Evolutionary conservation across 176 grass and related monocot genomes (phyloP).

Genomic region (Oropetium thomaeum): DNA sequence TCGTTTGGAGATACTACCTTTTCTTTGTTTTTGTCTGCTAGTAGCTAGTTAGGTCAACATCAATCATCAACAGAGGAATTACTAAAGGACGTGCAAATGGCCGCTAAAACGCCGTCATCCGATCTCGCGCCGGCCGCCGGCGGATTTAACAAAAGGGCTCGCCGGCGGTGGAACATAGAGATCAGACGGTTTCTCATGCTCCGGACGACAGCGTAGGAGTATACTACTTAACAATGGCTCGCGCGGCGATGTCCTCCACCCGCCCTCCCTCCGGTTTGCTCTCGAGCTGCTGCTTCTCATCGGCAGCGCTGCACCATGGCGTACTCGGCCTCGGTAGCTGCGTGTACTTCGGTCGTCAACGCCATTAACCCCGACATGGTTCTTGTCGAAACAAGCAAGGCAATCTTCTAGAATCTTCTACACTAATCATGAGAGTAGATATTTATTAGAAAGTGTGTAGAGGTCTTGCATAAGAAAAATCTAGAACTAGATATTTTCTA

Average conservation of each 20-base stretch:
- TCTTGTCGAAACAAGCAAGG: too few relatives aligned
- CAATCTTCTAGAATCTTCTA: too few relatives aligned
- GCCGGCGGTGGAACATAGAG: too few relatives aligned
- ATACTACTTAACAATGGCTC: conserved; percentile 1
- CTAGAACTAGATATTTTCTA: too few relatives aligned
- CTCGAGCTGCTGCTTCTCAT: background rate
- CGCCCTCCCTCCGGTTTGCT: background rate
- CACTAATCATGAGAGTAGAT: too few relatives aligned
- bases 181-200: too few relatives aligned
- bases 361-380: conserved; percentile 18
- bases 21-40: background rate
- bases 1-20: background rate
- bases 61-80: too few relatives aligned
- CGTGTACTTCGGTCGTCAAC: background rate
- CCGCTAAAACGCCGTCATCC: background rate
- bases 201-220: too few relatives aligned
- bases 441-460: too few relatives aligned
- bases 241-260: background rate
- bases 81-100: background rate
- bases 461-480: too few relatives aligned
- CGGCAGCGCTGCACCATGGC: conserved; percentile 4
- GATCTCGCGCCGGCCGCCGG: background rate
- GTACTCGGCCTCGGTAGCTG: background rate
- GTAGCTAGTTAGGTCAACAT: too few relatives aligned
- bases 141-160: background rate